Evolutionary conservation across 129 eudicot genomes (phyloP).

Genomic region (Saussurea involucrata): DNA sequence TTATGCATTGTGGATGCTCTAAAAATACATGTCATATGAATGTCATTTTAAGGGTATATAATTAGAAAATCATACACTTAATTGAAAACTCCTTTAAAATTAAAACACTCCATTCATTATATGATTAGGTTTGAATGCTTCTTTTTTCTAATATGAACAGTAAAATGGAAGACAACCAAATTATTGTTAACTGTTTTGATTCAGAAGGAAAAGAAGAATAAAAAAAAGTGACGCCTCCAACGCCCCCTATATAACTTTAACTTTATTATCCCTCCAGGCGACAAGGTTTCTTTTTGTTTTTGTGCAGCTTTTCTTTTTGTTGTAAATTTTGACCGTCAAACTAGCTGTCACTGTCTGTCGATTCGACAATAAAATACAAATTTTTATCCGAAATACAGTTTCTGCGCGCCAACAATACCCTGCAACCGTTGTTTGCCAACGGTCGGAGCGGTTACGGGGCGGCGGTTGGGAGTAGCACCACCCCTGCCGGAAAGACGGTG

Average conservation of each 20-base stretch:
- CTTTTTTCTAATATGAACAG: neutral
- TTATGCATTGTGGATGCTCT: no score
- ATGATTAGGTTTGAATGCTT: neutral
- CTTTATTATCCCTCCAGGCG: constrained; percentile 32
- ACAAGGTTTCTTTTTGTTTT: constrained; percentile 33
- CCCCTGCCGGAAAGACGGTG: constrained; percentile 88
- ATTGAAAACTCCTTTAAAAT: neutral
- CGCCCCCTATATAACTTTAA: constrained; percentile 21
- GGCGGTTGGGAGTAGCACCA: constrained; percentile 44
- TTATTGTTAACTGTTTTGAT: constrained; percentile 23
- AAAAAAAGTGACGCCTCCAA: constrained; percentile 22
- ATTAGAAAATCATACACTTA: neutral
- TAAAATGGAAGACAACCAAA: constrained; percentile 25
- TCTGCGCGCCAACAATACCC: constrained; percentile 68
- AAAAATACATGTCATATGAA: no score
- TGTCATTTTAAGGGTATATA: no score
- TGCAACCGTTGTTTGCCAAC: constrained; percentile 73
- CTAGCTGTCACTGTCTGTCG: constrained; percentile 18
- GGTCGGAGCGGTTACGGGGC: constrained; percentile 43
- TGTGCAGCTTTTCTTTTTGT: constrained; percentile 34
- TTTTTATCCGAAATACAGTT: constrained; percentile 36
- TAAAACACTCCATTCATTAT: neutral
- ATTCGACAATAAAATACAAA: neutral
- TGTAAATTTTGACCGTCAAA: constrained; percentile 32
- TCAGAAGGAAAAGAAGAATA: constrained; percentile 14